Evolutionary conservation across 306 rosid genomes (phyloP).

Genomic region (Rubus parviflorus): DNA sequence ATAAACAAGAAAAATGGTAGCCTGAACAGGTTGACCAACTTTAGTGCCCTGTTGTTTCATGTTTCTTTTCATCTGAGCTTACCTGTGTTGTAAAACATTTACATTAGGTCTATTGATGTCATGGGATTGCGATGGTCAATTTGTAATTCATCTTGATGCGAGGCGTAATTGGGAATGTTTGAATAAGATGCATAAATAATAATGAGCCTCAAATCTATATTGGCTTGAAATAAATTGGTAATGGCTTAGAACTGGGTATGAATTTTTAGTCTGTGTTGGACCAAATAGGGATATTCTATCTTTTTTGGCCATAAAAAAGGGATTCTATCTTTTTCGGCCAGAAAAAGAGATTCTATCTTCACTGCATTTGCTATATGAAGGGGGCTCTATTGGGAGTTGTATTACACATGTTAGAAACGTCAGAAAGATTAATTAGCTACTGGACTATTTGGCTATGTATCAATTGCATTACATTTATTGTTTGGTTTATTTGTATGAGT

Average conservation of each 20-base stretch:
- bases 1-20: not conserved
- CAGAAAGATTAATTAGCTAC: not conserved
- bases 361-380: not conserved
- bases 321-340: not conserved
- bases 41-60: not conserved
- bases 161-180: not conserved
- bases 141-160: not conserved
- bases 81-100: not conserved
- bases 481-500: constrained; percentile 5
- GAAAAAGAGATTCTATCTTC: not conserved
- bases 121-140: not conserved
- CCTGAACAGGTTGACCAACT: not conserved
- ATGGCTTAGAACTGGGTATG: not conserved
- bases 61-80: not conserved
- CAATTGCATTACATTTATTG: not conserved
- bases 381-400: not conserved
- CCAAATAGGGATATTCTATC: not conserved
- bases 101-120: constrained; percentile 1
- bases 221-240: not conserved
- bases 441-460: not conserved
- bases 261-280: not conserved
- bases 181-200: not conserved
- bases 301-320: not conserved
- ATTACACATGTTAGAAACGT: not conserved
- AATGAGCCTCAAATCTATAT: not conserved